Evolutionary conservation across 208 protist species (phyloP).

Genomic region (Leishmania mexicana): DNA sequence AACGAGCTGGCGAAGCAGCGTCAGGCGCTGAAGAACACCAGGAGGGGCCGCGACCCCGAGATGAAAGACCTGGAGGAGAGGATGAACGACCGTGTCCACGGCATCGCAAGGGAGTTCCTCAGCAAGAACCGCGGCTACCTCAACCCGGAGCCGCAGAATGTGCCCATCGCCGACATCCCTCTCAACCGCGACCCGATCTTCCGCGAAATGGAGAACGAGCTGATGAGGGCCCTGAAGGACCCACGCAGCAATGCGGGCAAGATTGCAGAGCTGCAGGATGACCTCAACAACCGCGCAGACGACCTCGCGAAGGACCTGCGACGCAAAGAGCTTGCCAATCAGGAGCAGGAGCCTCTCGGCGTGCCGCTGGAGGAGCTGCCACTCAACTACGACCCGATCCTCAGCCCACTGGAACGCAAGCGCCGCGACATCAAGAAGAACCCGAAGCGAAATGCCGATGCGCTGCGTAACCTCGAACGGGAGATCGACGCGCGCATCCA

Average conservation of each 20-base stretch:
- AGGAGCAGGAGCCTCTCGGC: constrained; percentile 75
- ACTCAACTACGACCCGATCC: constrained; percentile 67
- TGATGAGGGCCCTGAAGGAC: constrained; percentile 65
- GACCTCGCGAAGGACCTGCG: constrained; percentile 70
- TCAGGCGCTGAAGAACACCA: constrained; percentile 59
- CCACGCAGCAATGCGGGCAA: constrained; percentile 53
- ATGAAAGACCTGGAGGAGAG: constrained; percentile 64
- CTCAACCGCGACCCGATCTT: constrained; percentile 78
- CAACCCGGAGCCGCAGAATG: constrained; percentile 62
- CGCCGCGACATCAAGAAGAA: constrained; percentile 76
- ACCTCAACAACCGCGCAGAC: constrained; percentile 67
- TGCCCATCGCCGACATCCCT: constrained; percentile 62
- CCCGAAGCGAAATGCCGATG: constrained; percentile 56
- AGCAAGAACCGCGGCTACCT: constrained; percentile 74
- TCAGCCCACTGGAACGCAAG: constrained; percentile 69
- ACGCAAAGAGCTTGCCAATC: constrained; percentile 61
- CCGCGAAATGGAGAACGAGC: constrained; percentile 73
- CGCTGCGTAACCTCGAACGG: constrained; percentile 53
- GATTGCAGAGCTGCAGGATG: constrained; percentile 67
- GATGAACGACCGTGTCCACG: constrained; percentile 80
- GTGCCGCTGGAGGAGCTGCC: constrained; percentile 68
- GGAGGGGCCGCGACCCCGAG: constrained; percentile 39
- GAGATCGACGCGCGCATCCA: constrained; percentile 70
- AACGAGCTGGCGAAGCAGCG: constrained; percentile 71
- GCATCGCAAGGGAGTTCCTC: constrained; percentile 63